phyloP scores from a whole-genome alignment of 306 rosid genomes.

The Trifolium fragiferum region DNA sequence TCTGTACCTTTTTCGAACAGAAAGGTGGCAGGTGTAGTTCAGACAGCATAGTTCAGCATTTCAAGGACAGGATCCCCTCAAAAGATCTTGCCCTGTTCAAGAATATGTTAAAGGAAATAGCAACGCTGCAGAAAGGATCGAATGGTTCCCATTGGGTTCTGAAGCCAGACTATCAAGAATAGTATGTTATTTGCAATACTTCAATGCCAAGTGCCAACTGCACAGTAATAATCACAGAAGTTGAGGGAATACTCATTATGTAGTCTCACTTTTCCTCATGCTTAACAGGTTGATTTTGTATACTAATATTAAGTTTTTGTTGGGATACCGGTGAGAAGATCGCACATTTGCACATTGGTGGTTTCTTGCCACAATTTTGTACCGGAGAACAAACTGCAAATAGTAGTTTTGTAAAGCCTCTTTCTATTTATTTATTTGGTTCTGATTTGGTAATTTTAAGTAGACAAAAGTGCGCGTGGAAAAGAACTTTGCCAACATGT shows the following conservation, averaged over 20 bases:
- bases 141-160: conserved; percentile 78
- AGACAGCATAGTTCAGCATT: conserved; percentile 77
- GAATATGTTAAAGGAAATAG: conserved; percentile 93
- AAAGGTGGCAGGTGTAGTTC: conserved; percentile 76
- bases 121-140: conserved; percentile 65
- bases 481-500: neutral
- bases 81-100: conserved; percentile 87
- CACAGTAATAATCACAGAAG: neutral
- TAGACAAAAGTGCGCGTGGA: neutral
- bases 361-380: conserved; percentile 36
- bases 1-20: conserved; percentile 82
- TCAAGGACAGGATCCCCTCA: conserved; percentile 77
- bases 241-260: neutral
- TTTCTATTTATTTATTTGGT: neutral
- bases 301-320: neutral
- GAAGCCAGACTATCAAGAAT: conserved; percentile 71
- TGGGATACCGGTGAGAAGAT: conserved; percentile 36
- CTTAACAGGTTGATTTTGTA: conserved; percentile 5
- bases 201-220: conserved; percentile 16
- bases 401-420: conserved; percentile 23
- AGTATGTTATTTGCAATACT: conserved; percentile 39
- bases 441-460: neutral
- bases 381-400: conserved; percentile 26
- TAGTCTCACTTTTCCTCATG: conserved; percentile 13
- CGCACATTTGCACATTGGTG: neutral